Percentiles rank a stretch among this genome's conserved stretches.
Conservation (phyloP, 306 rosid species). For the Quercus parvula region DNA sequence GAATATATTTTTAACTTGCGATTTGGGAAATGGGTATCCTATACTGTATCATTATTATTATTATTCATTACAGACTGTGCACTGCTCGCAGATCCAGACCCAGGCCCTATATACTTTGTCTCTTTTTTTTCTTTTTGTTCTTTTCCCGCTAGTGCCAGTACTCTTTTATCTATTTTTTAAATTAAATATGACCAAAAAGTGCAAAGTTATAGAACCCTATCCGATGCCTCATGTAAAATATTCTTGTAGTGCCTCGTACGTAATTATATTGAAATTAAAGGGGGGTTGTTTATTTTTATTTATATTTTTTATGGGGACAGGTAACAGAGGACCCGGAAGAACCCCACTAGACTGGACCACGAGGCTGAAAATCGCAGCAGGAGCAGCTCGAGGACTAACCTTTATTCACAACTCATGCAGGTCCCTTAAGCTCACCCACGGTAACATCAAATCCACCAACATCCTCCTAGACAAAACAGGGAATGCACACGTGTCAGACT, state of each 20-base stretch:
- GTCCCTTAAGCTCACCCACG: constrained; percentile 61
- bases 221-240: neutral
- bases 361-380: constrained; percentile 71
- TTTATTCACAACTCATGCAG: constrained; percentile 71
- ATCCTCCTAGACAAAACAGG: constrained; percentile 59
- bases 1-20: constrained; percentile 23
- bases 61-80: constrained; percentile 1
- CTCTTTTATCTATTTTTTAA: constrained; percentile 12
- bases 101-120: neutral
- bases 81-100: neutral
- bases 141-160: constrained; percentile 28
- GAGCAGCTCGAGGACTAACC: constrained; percentile 73
- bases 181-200: constrained; percentile 22
- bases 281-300: constrained; percentile 2
- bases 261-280: constrained; percentile 14
- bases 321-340: constrained; percentile 90
- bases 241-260: constrained; percentile 5
- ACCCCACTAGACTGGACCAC: constrained; percentile 92
- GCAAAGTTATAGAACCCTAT: neutral
- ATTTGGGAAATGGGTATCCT: constrained; percentile 35
- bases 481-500: constrained; percentile 63
- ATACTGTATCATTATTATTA: no score
- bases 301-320: constrained; percentile 20
- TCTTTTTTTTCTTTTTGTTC: constrained; percentile 32
- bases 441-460: constrained; percentile 85